Evolutionary conservation across 768 basidiomycete species (phyloP), one percentile per base, ranked within the genome.

Genomic region (Phaeotremella skinneri): DNA sequence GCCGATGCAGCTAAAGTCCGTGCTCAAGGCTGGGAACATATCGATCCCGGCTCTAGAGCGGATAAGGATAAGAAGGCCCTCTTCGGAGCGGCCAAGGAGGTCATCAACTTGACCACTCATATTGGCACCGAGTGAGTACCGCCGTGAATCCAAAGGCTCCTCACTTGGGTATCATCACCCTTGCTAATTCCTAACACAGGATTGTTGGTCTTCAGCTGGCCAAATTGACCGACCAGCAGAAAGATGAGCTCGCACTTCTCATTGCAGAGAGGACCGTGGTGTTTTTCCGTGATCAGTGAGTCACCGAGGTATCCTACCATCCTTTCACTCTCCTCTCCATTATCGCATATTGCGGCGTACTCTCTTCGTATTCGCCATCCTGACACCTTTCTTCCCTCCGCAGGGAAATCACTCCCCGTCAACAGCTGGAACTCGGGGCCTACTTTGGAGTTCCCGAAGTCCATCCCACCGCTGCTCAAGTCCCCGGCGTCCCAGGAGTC

Each of bases 381-480:
- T 20, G 23, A 29, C 55, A 47, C 30, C 43, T 56, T 42, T 89
- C 79, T 85, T 88, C 80, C 83, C 34, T 85, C 43, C 83, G 88
- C 67, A 88, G 90, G 78, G 84, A 85, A 58, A 77, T 90, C 62
- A 79, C 81, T 62, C 82, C 89, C 47, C 79, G 85, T 48, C 81
- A 86, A 60, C 86, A 90, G 67, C 81, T 89, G 9, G 84, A 86
- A n/a, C 79, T 90, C 58, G 86, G 82, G 5, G 83, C 84, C 16
- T 79, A 90, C 68, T 88, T 82, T 55, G 88, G 88, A 3, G 80
- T 89, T 2, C 85, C 88, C 67, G 86, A 88, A 78, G 87, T 88
- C 3, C 88, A 89, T 65, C 81, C 87, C 85, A 60, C 65, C 13
- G 66, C 73, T 1, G 59, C 72, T 31, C 67, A 67, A 20, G 70